A percentile compares a stretch with the other conserved stretches of the same genome.
phyloP scores from a whole-genome alignment of 78 protist species.

The Salpingoeca rosetta region DNA sequence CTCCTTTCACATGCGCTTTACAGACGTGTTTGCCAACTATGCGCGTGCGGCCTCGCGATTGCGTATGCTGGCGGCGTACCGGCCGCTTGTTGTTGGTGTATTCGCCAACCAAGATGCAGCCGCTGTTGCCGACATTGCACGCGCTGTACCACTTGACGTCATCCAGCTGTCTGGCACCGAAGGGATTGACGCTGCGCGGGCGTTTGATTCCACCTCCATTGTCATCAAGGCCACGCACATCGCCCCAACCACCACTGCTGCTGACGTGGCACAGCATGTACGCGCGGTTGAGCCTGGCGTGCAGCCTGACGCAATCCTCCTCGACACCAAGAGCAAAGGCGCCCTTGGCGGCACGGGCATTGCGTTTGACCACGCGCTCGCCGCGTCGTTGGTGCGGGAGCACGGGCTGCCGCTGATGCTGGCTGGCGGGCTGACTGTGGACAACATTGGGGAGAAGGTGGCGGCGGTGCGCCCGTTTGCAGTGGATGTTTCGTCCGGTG shows the following conservation, averaged over 20 bases:
- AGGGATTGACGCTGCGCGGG: not conserved
- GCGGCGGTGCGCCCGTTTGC: not conserved
- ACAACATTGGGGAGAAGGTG: not conserved
- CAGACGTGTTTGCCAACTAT: not conserved
- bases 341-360: conserved; percentile 5
- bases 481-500: conserved; percentile 43
- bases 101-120: conserved; percentile 12
- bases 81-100: conserved; percentile 44
- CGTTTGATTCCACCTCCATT: too few species aligned
- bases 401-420: not conserved
- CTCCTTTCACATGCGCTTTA: not conserved
- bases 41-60: not conserved
- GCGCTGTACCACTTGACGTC: not conserved
- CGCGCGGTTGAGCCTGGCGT: too few species aligned
- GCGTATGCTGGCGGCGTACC: not conserved
- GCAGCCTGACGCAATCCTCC: too few species aligned
- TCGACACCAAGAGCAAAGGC: conserved; percentile 2
- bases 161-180: conserved; percentile 12
- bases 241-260: too few species aligned
- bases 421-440: not conserved
- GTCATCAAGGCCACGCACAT: too few species aligned
- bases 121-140: not conserved
- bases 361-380: too few species aligned
- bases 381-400: too few species aligned
- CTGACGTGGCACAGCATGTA: too few species aligned